These are phyloP conservation scores for Cnidoscolus chayamansa DNA, from an alignment of 441 rosid genomes.

Conservation along the genomic window DNA sequence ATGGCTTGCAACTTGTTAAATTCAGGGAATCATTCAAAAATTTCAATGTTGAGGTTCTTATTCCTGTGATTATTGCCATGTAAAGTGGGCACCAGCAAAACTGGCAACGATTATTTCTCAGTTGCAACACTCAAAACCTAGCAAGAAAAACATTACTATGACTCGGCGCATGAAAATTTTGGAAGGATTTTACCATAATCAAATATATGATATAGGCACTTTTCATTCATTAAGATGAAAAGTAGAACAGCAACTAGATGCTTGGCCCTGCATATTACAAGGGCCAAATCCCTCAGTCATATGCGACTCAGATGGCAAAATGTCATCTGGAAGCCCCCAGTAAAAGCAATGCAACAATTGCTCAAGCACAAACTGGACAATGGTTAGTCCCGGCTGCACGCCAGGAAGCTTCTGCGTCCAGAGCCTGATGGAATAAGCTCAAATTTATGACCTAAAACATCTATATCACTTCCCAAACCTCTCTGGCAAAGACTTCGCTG, in stretches of 20 bases:
- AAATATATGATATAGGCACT: too few species aligned
- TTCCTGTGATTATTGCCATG: too few species aligned
- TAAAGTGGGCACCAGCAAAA: too few species aligned
- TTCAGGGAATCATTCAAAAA: too few species aligned
- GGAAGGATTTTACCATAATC: too few species aligned
- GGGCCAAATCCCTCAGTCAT: conserved; percentile 47
- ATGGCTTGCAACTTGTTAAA: too few species aligned
- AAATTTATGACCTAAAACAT: conserved; percentile 39
- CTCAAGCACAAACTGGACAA: conserved; percentile 41
- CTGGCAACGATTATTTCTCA: too few species aligned
- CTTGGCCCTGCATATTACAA: conserved; percentile 40
- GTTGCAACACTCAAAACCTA: too few species aligned
- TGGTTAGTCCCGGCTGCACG: conserved; percentile 47
- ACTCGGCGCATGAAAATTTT: too few species aligned
- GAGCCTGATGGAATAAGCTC: conserved; percentile 44
- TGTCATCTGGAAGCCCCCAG: conserved; percentile 50
- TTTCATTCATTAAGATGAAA: conserved; percentile 34
- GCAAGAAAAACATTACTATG: too few species aligned
- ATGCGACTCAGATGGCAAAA: conserved; percentile 40
- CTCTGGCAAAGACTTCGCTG: conserved; percentile 35
- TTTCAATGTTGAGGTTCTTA: too few species aligned
- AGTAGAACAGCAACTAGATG: conserved; percentile 37
- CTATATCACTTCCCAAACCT: conserved; percentile 33
- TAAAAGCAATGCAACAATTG: conserved; percentile 63
- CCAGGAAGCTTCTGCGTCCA: conserved; percentile 56